Evolutionary conservation across 306 rosid species (phyloP).

Genomic region (Cucurbita maxima): DNA sequence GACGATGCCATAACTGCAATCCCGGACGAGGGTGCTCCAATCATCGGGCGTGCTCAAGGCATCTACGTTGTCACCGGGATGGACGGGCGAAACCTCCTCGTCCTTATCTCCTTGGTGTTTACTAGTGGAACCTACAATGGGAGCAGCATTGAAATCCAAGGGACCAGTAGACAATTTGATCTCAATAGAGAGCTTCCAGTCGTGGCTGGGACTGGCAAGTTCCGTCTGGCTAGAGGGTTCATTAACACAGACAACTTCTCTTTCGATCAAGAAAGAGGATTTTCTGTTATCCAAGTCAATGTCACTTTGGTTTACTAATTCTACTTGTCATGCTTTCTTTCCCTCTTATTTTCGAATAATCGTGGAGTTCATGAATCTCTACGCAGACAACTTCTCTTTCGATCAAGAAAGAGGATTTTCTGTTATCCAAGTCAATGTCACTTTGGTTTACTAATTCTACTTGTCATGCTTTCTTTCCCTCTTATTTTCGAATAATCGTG

Average conservation of each 20-base stretch:
- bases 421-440: neutral
- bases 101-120: neutral
- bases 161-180: conserved; percentile 1
- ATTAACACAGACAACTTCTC: neutral
- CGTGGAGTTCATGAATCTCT: neutral
- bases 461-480: neutral
- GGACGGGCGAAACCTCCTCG: neutral
- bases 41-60: neutral
- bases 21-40: neutral
- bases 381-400: neutral
- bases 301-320: neutral
- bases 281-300: neutral
- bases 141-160: conserved; percentile 4
- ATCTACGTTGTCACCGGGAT: neutral
- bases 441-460: neutral
- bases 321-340: neutral
- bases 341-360: neutral
- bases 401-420: neutral
- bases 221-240: conserved; percentile 4
- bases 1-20: neutral
- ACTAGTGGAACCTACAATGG: neutral
- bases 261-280: neutral
- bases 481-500: neutral
- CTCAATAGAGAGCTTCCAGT: neutral
- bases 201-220: neutral